Evolutionary conservation across 805 yeast genomes (phyloP), one percentile per base, ranked within the genome.

Genomic region (Naumovozyma baii): DNA sequence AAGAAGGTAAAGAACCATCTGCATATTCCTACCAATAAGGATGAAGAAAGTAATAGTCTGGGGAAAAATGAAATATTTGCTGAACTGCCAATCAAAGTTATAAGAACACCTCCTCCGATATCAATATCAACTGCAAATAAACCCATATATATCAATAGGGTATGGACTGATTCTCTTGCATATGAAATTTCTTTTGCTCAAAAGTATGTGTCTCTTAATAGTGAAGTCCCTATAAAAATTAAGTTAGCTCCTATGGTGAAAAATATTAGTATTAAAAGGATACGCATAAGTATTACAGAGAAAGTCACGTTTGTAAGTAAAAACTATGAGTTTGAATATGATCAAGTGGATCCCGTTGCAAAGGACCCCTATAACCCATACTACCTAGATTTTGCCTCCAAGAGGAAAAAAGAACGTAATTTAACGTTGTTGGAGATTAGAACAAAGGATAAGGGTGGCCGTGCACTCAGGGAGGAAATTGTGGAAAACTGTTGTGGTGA

Each of bases 71-170:
- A 55, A 3, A 33, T 55, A 4, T 51, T 51, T 33, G 58, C 58
- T 8, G 65, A 63, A 31, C 57, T 55, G 22, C 57, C 59, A 18
- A 39, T 68, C 3, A 56, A 56, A 16, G 47, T 68, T 9, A 51
- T 70, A 1, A 61, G 74, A 42, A 66, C 65, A 0, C 73, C 73
- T 3, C 73, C 74, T 8, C 52, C 54, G 8, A 48, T 50, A 2
- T 66, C 68, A 1, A 40, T 59, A 1, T 61, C 70, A 0, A 64
- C 71, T 1, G 64, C 66, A 4, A 81, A 82, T 53, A 83, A 82
- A 53, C 86, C 94, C 0, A 75, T 83, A 13, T 82, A 78, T 55
- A 85, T 83, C 25, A 81, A 80, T 55, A 69, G 85, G 46, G 70
- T 77, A 1, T 83, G 94, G 94, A 76, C 78, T 49, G 80, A 82